phyloP scores from a whole-genome alignment of 2,329 filamentous ascomycete genomes.

The Cladosporium colombiae region DNA sequence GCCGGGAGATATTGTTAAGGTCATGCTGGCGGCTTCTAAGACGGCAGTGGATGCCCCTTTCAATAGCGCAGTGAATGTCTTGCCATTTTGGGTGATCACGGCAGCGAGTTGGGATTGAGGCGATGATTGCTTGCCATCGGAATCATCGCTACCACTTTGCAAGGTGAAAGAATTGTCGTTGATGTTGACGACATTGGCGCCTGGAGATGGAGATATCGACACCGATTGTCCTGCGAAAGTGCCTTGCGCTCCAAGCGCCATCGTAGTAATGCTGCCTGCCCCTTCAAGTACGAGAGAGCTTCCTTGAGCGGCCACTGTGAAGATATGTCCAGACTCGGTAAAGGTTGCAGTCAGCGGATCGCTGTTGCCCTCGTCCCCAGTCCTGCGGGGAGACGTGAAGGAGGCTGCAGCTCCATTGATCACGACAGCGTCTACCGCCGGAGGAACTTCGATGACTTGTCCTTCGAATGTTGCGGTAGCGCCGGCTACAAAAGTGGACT shows the following conservation, averaged over 20 bases:
- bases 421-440: background rate
- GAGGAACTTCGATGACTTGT: background rate
- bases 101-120: background rate
- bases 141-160: background rate
- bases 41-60: background rate
- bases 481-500: background rate
- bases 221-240: background rate
- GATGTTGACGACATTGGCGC: background rate
- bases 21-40: background rate
- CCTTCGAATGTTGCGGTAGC: background rate
- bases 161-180: background rate
- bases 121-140: background rate
- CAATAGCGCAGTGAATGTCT: background rate
- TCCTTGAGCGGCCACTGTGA: background rate
- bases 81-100: background rate
- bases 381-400: background rate
- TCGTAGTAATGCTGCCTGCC: background rate
- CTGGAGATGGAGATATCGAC: background rate
- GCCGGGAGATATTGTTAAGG: background rate
- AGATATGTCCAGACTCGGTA: background rate
- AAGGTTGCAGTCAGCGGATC: background rate
- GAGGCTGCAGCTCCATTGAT: background rate
- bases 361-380: background rate
- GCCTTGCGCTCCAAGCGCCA: background rate
- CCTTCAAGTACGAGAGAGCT: background rate